Evolutionary conservation across 2,329 filamentous ascomycete genomes (phyloP).

Genomic region (Rhynchosporium agropyri): DNA sequence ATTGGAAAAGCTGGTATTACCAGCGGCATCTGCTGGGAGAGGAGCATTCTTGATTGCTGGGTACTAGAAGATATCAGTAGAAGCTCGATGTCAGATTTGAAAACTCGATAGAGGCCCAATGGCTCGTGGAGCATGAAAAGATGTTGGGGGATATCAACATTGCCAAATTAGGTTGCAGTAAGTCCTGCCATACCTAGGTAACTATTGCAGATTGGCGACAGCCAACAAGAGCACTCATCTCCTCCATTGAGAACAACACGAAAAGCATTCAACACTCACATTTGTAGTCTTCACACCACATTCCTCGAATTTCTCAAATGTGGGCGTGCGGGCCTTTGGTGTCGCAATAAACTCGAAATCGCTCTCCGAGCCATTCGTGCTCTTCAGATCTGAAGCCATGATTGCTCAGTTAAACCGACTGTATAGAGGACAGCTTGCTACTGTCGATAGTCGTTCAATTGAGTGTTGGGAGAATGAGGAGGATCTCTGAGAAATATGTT

Average conservation of each 20-base stretch:
- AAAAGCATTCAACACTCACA: constrained; percentile 45
- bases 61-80: constrained; percentile 57
- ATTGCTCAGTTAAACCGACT: constrained; percentile 24
- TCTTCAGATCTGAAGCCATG: constrained; percentile 54
- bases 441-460: constrained; percentile 1
- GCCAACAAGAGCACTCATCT: neutral
- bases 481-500: constrained; percentile 8
- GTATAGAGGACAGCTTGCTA: constrained; percentile 7
- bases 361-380: constrained; percentile 53
- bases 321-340: constrained; percentile 53
- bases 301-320: constrained; percentile 55
- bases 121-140: neutral
- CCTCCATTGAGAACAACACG: neutral
- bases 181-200: no score
- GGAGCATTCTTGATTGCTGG: constrained; percentile 92
- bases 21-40: constrained; percentile 84
- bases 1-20: constrained; percentile 88
- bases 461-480: neutral
- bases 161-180: no score
- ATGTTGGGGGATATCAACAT: neutral
- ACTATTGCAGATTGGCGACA: neutral
- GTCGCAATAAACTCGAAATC: constrained; percentile 68
- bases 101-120: neutral
- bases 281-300: constrained; percentile 59
- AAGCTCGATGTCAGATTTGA: constrained; percentile 33